Base-by-base conservation (phyloP, 768 basidiomycete species). In the Pleurotus tuber-regium region DNA sequence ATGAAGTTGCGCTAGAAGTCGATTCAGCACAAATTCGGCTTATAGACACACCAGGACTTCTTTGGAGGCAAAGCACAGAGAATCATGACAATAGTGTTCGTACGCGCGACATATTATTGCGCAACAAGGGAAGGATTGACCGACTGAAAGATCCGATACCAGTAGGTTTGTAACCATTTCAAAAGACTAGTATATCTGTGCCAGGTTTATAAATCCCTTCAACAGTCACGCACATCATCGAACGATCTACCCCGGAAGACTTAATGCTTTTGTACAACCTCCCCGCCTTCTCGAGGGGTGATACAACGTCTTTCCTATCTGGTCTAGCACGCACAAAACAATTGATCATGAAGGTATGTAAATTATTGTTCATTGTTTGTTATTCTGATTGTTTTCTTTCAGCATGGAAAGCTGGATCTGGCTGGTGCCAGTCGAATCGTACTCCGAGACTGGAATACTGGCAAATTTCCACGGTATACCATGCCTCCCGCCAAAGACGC, bases 41-140 rank as follows among this genome's bases (percentile, higher is more conserved):
- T 51, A 83, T 94, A 59, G 94, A 97, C 65, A 96, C 91, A 0
- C 94, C 94, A 26, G 94, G 94, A n/a, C 69, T 93, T 58, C 74
- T 80, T 44, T 85, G 82, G 76, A 41, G 35, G 21, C 46, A 35
- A 10, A 21, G 41, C 6, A 64, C 67, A 16, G 51, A 65, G 2
- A 70, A 72, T 16, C 67, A 71, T 12, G 62, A 71, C 18, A 72
- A 72, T 25, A 62, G 62, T n/a, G 56, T 60, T 56, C 76, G 82
- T 29, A 77, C 82, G 4, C 80, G 77, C 16, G 94, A 97, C 61
- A 80, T 93, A 49, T 66, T 96, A n/a, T 63, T 89, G 57, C 78
- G 92, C 42, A 86, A 80, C 62, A 78, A 85, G 57, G 94, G 93
- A 10, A 77, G 87, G 56, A 83, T 96, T 38, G 93, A 95, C 64